Base-by-base conservation (phyloP, 805 yeast genomes). In the Suhomyces prunicola region DNA sequence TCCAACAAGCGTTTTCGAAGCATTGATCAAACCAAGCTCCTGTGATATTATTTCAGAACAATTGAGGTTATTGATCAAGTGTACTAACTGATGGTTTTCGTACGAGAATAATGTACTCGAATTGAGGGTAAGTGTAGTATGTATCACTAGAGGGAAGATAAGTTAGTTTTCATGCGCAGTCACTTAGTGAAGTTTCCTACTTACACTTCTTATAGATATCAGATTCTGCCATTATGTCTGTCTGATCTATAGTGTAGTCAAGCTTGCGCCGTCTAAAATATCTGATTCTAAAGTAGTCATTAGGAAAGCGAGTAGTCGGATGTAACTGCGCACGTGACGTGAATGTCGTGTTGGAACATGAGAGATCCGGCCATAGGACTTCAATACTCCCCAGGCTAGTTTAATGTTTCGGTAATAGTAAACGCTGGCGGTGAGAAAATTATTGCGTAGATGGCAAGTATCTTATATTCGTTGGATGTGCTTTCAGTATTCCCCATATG, bases 71-170 rank as follows among this genome's bases (percentile, higher is more conserved):
- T 76, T 68, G 24, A 74, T 56, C n/a, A 68, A 61, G 29, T 74
- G 72, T 1, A 73, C 69, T 39, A 83, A 64, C 23, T 69, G 70
- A 45, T 68, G 65, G 60, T 81, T 81, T 58, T 83, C 87, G 56
- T 81, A 75, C 10, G 87, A 79, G 63, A 80, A 84, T 12, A 83
- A 69, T 0, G 87, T 82, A 5, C 86, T 80, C 15, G 87, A 83
- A 60, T 84, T 83, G 50, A 71, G 65, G 4, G 83, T 77, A 40
- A 80, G 68, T 2, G 83, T 76, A 19, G 81, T 76, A 57, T 73
- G 76, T 17, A 80, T 70, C 56, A 80, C 81, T 76, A 47, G 17
- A 6, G 39, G 22, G n/a, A 23, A 13, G 12, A 17, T 5, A 8
- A 7, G 29, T 15, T 31, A 26, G 40, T 17, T 42, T 19, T 17